These are phyloP conservation scores for Fusarium sp. DNA, from an alignment of 2,329 filamentous ascomycete genomes.

Conservation along the genomic window DNA sequence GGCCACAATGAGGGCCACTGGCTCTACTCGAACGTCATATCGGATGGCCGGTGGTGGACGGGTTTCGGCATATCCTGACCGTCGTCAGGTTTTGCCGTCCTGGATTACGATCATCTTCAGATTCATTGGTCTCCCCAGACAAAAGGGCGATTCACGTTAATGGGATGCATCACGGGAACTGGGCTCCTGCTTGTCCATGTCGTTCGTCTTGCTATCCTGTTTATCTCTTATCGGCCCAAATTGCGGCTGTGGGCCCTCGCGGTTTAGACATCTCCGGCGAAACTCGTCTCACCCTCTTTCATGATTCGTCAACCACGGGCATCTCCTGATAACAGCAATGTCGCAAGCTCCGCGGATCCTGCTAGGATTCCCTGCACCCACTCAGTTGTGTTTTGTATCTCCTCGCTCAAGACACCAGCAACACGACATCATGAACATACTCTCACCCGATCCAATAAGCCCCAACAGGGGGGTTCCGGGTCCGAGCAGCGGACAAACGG, in stretches of 20 bases:
- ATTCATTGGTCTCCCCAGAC: constrained; percentile 22
- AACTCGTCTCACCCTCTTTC: constrained; percentile 37
- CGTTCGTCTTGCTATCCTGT: constrained; percentile 22
- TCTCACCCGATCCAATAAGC: constrained; percentile 29
- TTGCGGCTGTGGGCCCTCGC: constrained; percentile 33
- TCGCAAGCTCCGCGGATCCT: constrained; percentile 48
- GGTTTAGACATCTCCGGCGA: constrained; percentile 48
- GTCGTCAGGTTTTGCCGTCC: constrained; percentile 4
- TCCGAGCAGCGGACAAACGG: constrained; percentile 23
- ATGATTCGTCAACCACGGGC: constrained; percentile 45
- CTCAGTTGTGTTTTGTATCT: constrained; percentile 49
- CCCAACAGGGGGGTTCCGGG: constrained; percentile 12
- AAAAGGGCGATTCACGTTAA: constrained; percentile 4
- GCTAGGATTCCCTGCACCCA: constrained; percentile 33
- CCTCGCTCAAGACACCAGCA: constrained; percentile 46
- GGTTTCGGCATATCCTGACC: constrained; percentile 17
- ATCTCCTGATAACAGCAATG: constrained; percentile 40
- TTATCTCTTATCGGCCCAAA: constrained; percentile 38
- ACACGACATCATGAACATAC: constrained; percentile 35
- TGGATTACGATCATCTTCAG: constrained; percentile 15
- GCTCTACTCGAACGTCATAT: not conserved
- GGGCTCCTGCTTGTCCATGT: constrained; percentile 6
- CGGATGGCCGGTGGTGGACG: not conserved
- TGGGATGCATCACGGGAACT: constrained; percentile 20
- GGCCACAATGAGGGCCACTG: not conserved